A percentile compares a stretch with the other conserved stretches of the same genome.
phyloP scores from a whole-genome alignment of 1,284 basidiomycete genomes.

The Ganoderma leucocontextum region DNA sequence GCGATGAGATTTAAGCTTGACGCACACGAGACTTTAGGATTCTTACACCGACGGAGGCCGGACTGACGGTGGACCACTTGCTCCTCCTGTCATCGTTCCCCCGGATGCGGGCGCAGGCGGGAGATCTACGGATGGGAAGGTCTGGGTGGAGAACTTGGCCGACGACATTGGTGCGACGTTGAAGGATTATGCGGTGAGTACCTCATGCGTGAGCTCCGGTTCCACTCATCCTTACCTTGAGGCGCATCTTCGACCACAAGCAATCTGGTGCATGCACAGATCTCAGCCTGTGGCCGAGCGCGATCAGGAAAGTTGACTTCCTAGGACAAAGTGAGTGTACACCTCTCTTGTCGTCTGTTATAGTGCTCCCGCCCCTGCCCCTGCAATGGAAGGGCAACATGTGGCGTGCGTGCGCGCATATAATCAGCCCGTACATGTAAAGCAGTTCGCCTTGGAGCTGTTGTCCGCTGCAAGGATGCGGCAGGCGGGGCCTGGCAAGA shows the following conservation, averaged over 20 bases:
- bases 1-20: no score
- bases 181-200: constrained; percentile 55
- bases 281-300: constrained; percentile 43
- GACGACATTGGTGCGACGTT: constrained; percentile 44
- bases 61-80: constrained; percentile 43
- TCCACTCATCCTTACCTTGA: no score
- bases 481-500: no score
- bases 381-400: neutral
- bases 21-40: constrained; percentile 33
- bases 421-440: neutral
- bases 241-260: no score
- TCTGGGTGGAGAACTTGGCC: constrained; percentile 47
- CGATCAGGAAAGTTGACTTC: constrained; percentile 43
- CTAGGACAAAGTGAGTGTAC: constrained; percentile 42
- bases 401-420: neutral
- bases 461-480: no score
- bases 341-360: neutral
- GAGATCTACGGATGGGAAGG: constrained; percentile 46
- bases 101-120: constrained; percentile 44
- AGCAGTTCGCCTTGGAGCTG: no score
- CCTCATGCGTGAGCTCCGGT: no score
- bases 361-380: no score
- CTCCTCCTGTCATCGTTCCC: constrained; percentile 42
- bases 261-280: constrained; percentile 47
- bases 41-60: constrained; percentile 47